Evolutionary conservation across 2,329 filamentous ascomycete species (phyloP).

Genomic region (Colletotrichum spinosum): DNA sequence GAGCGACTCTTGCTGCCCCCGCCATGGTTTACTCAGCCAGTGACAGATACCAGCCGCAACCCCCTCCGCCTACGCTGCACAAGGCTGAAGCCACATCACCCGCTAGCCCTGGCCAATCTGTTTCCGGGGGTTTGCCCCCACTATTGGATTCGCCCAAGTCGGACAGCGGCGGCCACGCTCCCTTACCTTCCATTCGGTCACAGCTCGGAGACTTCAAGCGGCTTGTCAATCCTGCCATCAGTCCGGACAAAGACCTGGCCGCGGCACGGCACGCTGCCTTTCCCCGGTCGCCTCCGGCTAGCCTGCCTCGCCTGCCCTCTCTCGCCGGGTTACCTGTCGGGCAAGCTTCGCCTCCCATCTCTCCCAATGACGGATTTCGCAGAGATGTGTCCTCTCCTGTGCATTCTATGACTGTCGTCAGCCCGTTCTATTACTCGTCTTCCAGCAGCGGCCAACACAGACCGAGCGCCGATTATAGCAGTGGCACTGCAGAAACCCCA

Average conservation of each 20-base stretch:
- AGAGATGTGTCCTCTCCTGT: constrained; percentile 60
- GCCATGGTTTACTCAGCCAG: constrained; percentile 26
- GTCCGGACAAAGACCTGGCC: constrained; percentile 47
- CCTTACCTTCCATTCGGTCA: constrained; percentile 53
- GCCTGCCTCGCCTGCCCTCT: constrained; percentile 46
- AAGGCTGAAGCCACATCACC: constrained; percentile 27
- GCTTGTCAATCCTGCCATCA: constrained; percentile 44
- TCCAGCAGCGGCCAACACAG: constrained; percentile 48
- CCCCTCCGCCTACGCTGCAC: constrained; percentile 3
- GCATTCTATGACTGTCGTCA: constrained; percentile 52
- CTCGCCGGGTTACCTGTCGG: constrained; percentile 38
- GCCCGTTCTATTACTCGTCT: constrained; percentile 52
- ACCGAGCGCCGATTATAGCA: constrained; percentile 55
- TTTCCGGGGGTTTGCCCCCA: constrained; percentile 48
- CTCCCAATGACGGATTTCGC: constrained; percentile 60
- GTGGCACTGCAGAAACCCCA: constrained; percentile 58
- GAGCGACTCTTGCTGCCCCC: constrained; percentile 30
- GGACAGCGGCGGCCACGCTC: constrained; percentile 48
- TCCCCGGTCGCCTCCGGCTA: constrained; percentile 50
- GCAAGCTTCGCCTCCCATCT: constrained; percentile 59
- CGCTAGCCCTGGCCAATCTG: constrained; percentile 30
- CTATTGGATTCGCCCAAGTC: constrained; percentile 50
- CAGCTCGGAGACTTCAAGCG: constrained; percentile 50
- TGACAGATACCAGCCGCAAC: constrained; percentile 24
- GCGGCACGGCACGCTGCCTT: constrained; percentile 43